Percentiles rank a stretch among this genome's conserved stretches.
Conservation (phyloP, 768 basidiomycete genomes). For the Mycena maculata region DNA sequence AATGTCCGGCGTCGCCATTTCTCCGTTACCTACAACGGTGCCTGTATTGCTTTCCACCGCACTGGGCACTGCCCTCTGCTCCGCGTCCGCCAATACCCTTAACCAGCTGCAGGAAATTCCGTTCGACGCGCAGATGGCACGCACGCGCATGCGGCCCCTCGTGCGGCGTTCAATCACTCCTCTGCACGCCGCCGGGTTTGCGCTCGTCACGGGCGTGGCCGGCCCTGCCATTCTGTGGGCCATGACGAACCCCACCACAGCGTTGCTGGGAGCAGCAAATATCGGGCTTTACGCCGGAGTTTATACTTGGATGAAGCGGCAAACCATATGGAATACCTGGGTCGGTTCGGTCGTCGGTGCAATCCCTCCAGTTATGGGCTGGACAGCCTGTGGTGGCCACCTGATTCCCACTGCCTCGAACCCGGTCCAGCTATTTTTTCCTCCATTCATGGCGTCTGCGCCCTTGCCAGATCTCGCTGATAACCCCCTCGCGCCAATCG, state of each 20-base stretch:
- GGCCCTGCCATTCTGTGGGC: constrained; percentile 84
- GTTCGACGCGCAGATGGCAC: constrained; percentile 95
- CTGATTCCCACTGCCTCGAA: constrained; percentile 72
- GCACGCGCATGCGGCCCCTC: constrained; percentile 89
- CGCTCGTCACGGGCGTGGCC: constrained; percentile 75
- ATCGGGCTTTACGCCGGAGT: constrained; percentile 90
- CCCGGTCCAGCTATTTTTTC: constrained; percentile 70
- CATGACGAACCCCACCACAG: constrained; percentile 89
- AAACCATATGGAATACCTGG: constrained; percentile 89
- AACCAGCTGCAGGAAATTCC: constrained; percentile 97
- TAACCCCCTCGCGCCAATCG: constrained; percentile 84
- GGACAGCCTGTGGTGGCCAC: constrained; percentile 92
- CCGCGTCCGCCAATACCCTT: constrained; percentile 92
- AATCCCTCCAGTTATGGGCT: constrained; percentile 96
- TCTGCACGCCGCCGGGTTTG: constrained; percentile 86
- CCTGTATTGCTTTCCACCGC: constrained; percentile 89
- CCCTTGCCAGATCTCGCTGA: constrained; percentile 66
- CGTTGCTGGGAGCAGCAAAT: constrained; percentile 83
- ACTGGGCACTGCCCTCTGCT: constrained; percentile 88
- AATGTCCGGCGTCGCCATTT: constrained; percentile 92
- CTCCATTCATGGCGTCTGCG: constrained; percentile 61
- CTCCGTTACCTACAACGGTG: constrained; percentile 85
- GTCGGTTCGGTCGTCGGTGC: constrained; percentile 92
- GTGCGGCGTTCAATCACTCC: constrained; percentile 86
- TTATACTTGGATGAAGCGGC: constrained; percentile 94